Evolutionary conservation across 2,329 filamentous ascomycete species (phyloP), one percentile per base, ranked within the genome.

Genomic region (Aspergillus quadrilineatus): DNA sequence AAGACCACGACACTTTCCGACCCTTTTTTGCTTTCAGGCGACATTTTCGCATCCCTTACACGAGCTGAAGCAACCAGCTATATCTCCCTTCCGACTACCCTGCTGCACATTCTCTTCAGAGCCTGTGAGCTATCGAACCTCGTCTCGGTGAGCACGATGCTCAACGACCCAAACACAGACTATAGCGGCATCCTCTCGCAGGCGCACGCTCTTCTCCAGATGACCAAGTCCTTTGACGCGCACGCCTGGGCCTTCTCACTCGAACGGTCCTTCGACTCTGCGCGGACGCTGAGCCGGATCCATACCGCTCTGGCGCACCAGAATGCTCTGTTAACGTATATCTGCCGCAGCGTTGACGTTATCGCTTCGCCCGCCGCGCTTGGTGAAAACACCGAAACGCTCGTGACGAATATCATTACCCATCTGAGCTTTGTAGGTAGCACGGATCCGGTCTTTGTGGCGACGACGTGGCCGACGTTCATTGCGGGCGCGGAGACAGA

Each of bases 391-490:
- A 29, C 39, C 3, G 49, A 51, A 2, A 26, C 4, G 7, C 41
- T 53, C 4, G 50, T 53, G 6, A 22, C 17, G 12, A 37, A 44
- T 1, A 39, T 53, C 42, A 22, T 53, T 7, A 12, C 17, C 3
- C 50, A 53, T 26, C 32, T 53, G 12, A 46, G 50, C 4, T 30
- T 41, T 0, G 15, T 55, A 4, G 36, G 48, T 10, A 17, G 26
- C n/a, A 22, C n/a, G 4, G 46, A 58, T 30, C 39, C 50, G n/a
- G 3, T 58, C 1, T 55, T 54, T 29, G 54, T 55, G n/a, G 56
- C 45, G 22, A 58, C 56, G 4, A 44, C 39, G 8, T 58, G 51
- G 56, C 51, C 51, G 32, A 58, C 45, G 9, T 58, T 58, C 7
- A 50, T 58, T 36, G 56, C 51, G 4, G 56, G 56, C 1, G 51